Percentiles rank a stretch among this genome's conserved stretches.
phyloP scores from a whole-genome alignment of 1,139 yeast genomes.

The Lodderomyces jiufengensis region DNA sequence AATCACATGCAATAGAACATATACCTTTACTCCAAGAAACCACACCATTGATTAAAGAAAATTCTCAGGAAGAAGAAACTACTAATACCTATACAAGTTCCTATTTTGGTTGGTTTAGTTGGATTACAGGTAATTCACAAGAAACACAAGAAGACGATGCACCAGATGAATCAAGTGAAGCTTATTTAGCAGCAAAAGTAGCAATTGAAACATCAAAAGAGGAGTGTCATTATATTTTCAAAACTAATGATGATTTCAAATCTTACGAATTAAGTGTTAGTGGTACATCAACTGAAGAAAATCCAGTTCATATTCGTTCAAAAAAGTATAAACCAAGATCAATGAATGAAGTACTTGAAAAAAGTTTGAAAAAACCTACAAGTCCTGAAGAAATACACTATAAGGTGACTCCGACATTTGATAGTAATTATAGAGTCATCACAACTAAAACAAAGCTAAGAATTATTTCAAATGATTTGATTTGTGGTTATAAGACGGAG shows the following conservation, averaged over 20 bases:
- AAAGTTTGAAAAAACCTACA: slow-evolving; percentile 4
- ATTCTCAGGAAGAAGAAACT: slow-evolving; percentile 1
- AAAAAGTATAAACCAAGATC: slow-evolving; percentile 34
- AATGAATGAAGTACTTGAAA: slow-evolving; percentile 37
- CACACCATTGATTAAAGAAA: neutral
- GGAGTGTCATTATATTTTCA: slow-evolving; percentile 34
- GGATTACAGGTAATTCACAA: slow-evolving; percentile 20
- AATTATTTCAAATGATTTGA: slow-evolving; percentile 30
- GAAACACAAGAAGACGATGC: slow-evolving; percentile 16
- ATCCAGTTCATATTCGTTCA: slow-evolving; percentile 36
- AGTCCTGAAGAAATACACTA: neutral
- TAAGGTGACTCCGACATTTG: slow-evolving; percentile 7
- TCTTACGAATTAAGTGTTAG: slow-evolving; percentile 33
- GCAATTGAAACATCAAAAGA: slow-evolving; percentile 35
- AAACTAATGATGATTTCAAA: slow-evolving; percentile 19
- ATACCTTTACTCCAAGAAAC: slow-evolving; percentile 11
- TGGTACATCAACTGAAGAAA: slow-evolving; percentile 36
- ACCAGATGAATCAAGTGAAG: slow-evolving; percentile 18
- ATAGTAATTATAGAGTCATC: slow-evolving; percentile 30
- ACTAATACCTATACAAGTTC: neutral
- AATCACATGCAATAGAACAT: slow-evolving; percentile 6
- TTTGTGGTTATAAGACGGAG: slow-evolving; percentile 28
- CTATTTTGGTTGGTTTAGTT: slow-evolving; percentile 20
- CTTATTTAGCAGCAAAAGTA: slow-evolving; percentile 32
- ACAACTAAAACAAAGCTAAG: slow-evolving; percentile 40